Evolutionary conservation across 129 eudicot genomes (phyloP), one percentile per base, ranked within the genome.

Genomic region (Erigeron canadensis): DNA sequence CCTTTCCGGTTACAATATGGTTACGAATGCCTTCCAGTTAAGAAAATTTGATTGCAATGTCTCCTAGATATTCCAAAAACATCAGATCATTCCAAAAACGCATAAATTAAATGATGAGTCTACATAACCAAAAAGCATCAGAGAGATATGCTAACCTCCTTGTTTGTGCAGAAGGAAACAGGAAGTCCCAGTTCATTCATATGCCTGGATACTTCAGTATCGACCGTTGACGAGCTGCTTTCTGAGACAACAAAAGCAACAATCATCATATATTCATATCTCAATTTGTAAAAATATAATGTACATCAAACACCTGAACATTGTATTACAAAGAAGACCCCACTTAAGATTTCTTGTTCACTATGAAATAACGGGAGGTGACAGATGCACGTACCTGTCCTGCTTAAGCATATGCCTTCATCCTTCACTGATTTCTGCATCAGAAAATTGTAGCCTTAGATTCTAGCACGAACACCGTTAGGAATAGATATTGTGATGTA

Each of bases 121-220:
- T 5, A 46, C 54, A 58, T 6, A 8, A 40, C 60, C 15, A 44
- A 0, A 13, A 41, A 10, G 45, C 61, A 63, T 47, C 8, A 62
- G 60, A 37, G 79, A 12, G 5, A 64, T 62, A 16, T 50, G 70
- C 46, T 78, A 58, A 86, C 95, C 84, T 85, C 92, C 83, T 89
- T 89, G 84, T 86, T 94, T 45, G 97, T 84, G 55, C 67, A 85
- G 83, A 94, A 94, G 40, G 95, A 79, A 72, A 86, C 70, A 19
- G 98, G 97, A 76, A 94, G 96, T 65, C 98, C 98, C 72, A 89
- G 77, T 50, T 79, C 96, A 77, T 73, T 79, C 90, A 93, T 74
- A 80, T 83, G 79, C 68, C 69, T 56, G 58, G 70, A 73, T 50
- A 89, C 71, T 46, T 89, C 87, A 18, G 71, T 16, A 66, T 94